These are phyloP conservation scores for Kwoniella sp. DNA, from an alignment of 768 basidiomycete species.

Conservation along the genomic window DNA sequence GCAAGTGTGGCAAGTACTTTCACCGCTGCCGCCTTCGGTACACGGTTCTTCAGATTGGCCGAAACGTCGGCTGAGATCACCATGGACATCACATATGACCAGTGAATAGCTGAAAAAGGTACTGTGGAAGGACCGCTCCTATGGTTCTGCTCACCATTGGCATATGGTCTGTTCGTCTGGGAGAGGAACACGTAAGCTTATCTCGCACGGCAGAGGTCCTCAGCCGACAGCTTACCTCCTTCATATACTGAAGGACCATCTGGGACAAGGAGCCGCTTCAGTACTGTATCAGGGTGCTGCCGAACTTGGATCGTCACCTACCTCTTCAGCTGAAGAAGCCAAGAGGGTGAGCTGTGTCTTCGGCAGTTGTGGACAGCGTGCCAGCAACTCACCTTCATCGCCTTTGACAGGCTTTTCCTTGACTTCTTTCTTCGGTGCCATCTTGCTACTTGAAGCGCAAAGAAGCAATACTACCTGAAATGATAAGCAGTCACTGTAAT, in stretches of 20 bases:
- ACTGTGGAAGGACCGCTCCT: not conserved
- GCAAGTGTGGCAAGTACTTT: slow-evolving; percentile 80
- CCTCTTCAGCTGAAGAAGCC: slow-evolving; percentile 41
- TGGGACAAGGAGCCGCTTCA: slow-evolving; percentile 8
- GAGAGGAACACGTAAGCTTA: slow-evolving; percentile 8
- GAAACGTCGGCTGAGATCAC: slow-evolving; percentile 69
- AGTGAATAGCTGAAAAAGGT: not conserved
- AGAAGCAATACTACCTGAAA: no score
- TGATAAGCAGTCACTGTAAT: no score
- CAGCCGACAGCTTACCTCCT: slow-evolving; percentile 56
- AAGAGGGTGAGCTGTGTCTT: slow-evolving; percentile 1
- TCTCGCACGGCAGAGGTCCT: no score
- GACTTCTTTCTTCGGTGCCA: slow-evolving; percentile 49
- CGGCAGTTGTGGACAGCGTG: not conserved
- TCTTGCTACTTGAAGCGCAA: slow-evolving; percentile 22
- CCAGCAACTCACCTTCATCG: slow-evolving; percentile 49
- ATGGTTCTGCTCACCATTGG: slow-evolving; percentile 60
- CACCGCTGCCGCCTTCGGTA: slow-evolving; percentile 79
- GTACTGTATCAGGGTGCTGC: not conserved
- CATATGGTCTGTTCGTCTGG: slow-evolving; percentile 91
- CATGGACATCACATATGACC: not conserved
- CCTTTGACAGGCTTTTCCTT: slow-evolving; percentile 54
- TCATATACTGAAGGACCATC: slow-evolving; percentile 73
- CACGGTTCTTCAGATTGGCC: slow-evolving; percentile 85
- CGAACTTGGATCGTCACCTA: slow-evolving; percentile 8